Conservation (phyloP, 768 basidiomycete species). For the Cystobasidiopsis lactophilus region DNA sequence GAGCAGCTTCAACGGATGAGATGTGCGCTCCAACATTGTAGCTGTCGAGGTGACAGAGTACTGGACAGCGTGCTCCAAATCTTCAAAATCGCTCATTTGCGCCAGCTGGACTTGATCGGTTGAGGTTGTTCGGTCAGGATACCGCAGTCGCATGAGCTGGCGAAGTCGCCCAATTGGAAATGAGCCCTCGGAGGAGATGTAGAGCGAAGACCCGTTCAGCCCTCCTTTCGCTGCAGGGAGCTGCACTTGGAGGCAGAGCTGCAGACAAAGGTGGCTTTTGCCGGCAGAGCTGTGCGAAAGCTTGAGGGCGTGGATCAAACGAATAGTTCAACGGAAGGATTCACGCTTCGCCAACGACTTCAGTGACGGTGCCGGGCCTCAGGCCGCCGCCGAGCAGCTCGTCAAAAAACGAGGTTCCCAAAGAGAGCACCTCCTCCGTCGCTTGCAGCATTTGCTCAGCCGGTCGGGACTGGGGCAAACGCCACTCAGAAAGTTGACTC, state of each 20-base stretch:
- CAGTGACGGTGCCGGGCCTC: conserved; percentile 5
- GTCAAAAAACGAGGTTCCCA: not conserved
- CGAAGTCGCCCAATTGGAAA: conserved; percentile 44
- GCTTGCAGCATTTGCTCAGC: not conserved
- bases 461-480: not conserved
- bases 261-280: conserved; percentile 78
- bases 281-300: conserved; percentile 55
- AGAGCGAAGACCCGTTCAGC: conserved; percentile 46
- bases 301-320: not conserved
- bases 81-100: conserved; percentile 26
- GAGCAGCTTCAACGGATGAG: conserved; percentile 46
- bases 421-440: not conserved
- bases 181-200: conserved; percentile 47
- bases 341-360: conserved; percentile 10
- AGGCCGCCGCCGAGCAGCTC: conserved; percentile 5
- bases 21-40: conserved; percentile 25
- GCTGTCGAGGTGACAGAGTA: conserved; percentile 25
- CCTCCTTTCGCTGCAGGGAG: conserved; percentile 38
- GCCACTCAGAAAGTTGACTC: not conserved
- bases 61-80: conserved; percentile 25
- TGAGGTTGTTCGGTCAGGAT: conserved; percentile 5
- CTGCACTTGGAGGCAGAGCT: conserved; percentile 58
- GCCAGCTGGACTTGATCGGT: conserved; percentile 36
- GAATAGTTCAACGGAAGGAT: not conserved
- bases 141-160: conserved; percentile 10